Percentiles rank a stretch among this genome's conserved stretches.
Evolutionary conservation across 2,329 filamentous ascomycete genomes (phyloP).

Genomic region (Dryadomyces quercus-mongolicae): DNA sequence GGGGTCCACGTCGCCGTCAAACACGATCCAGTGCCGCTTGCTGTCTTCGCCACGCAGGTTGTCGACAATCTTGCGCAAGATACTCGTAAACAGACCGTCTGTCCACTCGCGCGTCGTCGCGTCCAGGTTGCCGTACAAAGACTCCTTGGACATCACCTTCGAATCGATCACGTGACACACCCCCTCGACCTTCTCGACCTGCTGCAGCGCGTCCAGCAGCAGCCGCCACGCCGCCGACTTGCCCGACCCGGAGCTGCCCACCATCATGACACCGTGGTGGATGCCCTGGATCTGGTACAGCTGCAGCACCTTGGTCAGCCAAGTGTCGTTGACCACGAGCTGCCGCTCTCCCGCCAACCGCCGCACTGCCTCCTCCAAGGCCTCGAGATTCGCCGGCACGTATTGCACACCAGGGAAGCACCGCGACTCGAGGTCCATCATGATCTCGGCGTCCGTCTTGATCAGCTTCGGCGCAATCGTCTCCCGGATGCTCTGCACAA

Average conservation of each 20-base stretch:
- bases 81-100: constrained; percentile 95
- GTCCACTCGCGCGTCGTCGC: constrained; percentile 98
- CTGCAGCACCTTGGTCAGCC: constrained; percentile 96
- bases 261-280: constrained; percentile 99
- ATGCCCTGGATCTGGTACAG: constrained; percentile 96
- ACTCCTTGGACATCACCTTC: constrained; percentile 99
- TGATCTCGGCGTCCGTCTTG: constrained; percentile 77
- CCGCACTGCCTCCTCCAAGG: constrained; percentile 69
- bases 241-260: constrained; percentile 91
- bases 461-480: constrained; percentile 98
- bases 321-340: constrained; percentile 80
- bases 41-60: constrained; percentile 94
- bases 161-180: constrained; percentile 97
- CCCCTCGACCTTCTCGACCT: constrained; percentile 83
- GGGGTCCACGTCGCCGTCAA: constrained; percentile 96
- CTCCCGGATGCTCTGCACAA: constrained; percentile 95
- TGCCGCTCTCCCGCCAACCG: constrained; percentile 75
- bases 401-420: constrained; percentile 93
- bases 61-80: constrained; percentile 94
- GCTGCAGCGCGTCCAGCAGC: constrained; percentile 79
- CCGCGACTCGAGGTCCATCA: constrained; percentile 69
- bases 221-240: constrained; percentile 95
- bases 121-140: constrained; percentile 88
- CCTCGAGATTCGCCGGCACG: constrained; percentile 72
- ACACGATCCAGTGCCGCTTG: constrained; percentile 98